Evolutionary conservation across 2,329 filamentous ascomycete species (phyloP).

Genomic region (Aspergillus tanneri): DNA sequence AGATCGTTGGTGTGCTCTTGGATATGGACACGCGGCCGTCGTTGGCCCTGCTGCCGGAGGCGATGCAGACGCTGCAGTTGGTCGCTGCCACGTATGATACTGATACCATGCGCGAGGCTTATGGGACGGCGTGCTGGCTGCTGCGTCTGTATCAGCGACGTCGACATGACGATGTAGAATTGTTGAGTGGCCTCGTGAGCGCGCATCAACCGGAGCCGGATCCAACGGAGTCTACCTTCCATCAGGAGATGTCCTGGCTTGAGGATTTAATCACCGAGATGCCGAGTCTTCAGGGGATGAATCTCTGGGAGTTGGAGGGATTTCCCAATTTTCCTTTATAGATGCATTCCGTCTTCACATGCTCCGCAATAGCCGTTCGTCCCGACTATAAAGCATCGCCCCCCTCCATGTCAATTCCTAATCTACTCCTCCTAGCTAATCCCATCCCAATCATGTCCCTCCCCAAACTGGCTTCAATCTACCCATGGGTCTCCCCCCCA

Average conservation of each 20-base stretch:
- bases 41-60: constrained; percentile 49
- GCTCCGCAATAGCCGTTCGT: too few species aligned
- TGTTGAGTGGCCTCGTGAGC: constrained; percentile 21
- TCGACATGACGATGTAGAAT: constrained; percentile 40
- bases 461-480: constrained; percentile 28
- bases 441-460: neutral
- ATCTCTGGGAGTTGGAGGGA: constrained; percentile 28
- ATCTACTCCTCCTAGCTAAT: too few species aligned
- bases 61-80: constrained; percentile 48
- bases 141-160: constrained; percentile 52
- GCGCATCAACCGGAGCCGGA: neutral
- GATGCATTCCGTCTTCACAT: neutral
- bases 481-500: constrained; percentile 61
- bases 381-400: too few species aligned
- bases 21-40: constrained; percentile 54
- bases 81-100: constrained; percentile 47
- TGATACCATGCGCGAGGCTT: constrained; percentile 50
- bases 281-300: constrained; percentile 40
- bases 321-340: too few species aligned
- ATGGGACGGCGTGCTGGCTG: constrained; percentile 53
- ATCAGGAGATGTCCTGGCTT: constrained; percentile 40
- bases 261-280: constrained; percentile 44
- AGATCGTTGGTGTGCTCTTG: constrained; percentile 55
- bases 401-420: too few species aligned
- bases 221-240: constrained; percentile 10